A percentile compares a stretch with the other conserved stretches of the same genome.
Conservation (phyloP, 2,329 filamentous ascomycete genomes). For the Tolypocladium album region DNA sequence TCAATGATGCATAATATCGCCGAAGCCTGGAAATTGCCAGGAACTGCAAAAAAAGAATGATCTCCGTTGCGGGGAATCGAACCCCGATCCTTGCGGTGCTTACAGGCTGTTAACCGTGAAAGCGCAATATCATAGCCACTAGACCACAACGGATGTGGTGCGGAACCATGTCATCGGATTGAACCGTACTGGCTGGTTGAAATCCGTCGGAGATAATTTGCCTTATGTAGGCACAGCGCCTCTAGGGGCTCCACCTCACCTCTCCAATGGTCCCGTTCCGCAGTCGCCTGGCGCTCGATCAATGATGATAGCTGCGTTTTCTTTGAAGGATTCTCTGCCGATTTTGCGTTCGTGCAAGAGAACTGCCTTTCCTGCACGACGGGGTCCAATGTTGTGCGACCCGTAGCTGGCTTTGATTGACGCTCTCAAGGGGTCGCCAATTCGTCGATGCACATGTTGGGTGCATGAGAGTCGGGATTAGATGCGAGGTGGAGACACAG, state of each 20-base stretch:
- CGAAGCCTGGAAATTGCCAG: constrained; percentile 2
- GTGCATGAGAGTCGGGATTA: background rate
- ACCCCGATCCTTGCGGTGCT: constrained; percentile 11
- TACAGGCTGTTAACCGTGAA: constrained; percentile 4
- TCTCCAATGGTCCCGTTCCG: background rate
- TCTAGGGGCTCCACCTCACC: too few species aligned
- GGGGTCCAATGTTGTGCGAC: background rate
- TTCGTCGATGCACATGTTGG: background rate
- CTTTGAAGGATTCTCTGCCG: background rate
- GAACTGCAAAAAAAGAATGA: constrained; percentile 1
- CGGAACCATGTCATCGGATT: constrained; percentile 1
- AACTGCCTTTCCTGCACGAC: too few species aligned
- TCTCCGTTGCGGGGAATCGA: constrained; percentile 13
- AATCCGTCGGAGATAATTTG: background rate
- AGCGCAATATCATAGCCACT: constrained; percentile 13
- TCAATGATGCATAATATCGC: background rate
- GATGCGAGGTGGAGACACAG: background rate
- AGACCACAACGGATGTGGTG: constrained; percentile 9
- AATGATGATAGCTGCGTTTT: background rate
- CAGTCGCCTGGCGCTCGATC: background rate
- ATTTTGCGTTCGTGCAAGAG: background rate
- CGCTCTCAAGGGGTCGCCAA: background rate
- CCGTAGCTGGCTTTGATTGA: background rate
- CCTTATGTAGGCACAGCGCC: background rate
- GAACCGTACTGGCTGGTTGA: constrained; percentile 1